Percentiles rank a stretch among this genome's conserved stretches.
These are phyloP conservation scores for Dendrobium huoshanense DNA, from an alignment of 106 monocot genomes.

Conservation along the genomic window DNA sequence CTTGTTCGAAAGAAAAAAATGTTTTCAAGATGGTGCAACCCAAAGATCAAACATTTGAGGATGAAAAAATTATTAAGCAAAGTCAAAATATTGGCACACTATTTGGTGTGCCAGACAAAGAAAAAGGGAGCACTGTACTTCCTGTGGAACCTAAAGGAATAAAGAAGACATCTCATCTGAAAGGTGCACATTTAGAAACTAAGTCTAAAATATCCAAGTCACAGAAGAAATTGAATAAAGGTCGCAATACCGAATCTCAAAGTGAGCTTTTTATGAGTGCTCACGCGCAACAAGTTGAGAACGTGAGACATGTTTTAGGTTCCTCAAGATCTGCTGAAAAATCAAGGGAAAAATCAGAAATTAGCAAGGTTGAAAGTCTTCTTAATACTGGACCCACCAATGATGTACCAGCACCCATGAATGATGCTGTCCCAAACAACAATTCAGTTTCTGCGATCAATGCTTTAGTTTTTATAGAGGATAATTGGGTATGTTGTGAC, in stretches of 20 bases:
- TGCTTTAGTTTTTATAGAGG: constrained; percentile 53
- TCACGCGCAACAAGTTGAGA: constrained; percentile 23
- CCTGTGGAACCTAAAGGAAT: constrained; percentile 29
- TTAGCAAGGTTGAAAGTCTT: constrained; percentile 23
- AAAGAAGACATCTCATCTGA: constrained; percentile 34
- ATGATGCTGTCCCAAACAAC: constrained; percentile 8
- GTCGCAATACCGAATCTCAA: constrained; percentile 11
- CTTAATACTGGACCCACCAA: constrained; percentile 8
- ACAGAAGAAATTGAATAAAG: constrained; percentile 16
- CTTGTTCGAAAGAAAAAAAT: constrained; percentile 18
- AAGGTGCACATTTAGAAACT: constrained; percentile 25
- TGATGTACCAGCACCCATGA: constrained; percentile 14
- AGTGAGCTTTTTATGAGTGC: constrained; percentile 9
- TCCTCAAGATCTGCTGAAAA: constrained; percentile 19
- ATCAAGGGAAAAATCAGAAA: constrained; percentile 15
- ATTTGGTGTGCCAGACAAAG: constrained; percentile 19
- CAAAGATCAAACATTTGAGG: constrained; percentile 26
- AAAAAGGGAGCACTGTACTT: constrained; percentile 13
- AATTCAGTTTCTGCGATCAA: constrained; percentile 23
- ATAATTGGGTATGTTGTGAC: constrained; percentile 74
- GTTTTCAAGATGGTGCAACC: constrained; percentile 23
- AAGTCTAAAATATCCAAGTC: constrained; percentile 20
- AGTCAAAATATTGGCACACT: constrained; percentile 14
- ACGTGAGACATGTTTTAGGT: constrained; percentile 9
- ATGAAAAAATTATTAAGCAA: constrained; percentile 28